phyloP scores from a whole-genome alignment of 2,329 filamentous ascomycete species.

The Penicillium glabrum region DNA sequence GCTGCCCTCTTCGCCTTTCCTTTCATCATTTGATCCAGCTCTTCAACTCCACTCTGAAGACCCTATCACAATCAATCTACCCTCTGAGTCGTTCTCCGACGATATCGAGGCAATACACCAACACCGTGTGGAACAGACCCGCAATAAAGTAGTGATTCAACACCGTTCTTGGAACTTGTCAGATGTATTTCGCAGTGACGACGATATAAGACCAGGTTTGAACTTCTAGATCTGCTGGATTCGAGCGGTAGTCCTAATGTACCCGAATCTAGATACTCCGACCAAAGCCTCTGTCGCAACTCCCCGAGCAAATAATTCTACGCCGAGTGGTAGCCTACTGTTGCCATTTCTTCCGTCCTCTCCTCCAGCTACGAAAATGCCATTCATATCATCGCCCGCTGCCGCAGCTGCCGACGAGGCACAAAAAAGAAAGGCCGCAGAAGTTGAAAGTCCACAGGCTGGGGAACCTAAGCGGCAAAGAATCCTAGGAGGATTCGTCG shows the following conservation, averaged over 20 bases:
- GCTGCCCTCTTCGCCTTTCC: conserved; percentile 38
- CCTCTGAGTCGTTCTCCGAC: conserved; percentile 39
- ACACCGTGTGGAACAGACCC: conserved; percentile 33
- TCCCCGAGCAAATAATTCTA: conserved; percentile 10
- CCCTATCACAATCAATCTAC: conserved; percentile 20
- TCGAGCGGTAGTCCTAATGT: neutral
- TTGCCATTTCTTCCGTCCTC: conserved; percentile 32
- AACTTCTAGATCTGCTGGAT: neutral
- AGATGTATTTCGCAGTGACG: conserved; percentile 45
- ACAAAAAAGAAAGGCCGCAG: conserved; percentile 43
- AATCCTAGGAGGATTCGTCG: conserved; percentile 43
- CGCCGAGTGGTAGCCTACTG: conserved; percentile 13
- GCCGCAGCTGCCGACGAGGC: conserved; percentile 35
- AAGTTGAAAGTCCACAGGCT: conserved; percentile 23
- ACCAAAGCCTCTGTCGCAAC: conserved; percentile 26
- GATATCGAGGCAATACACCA: conserved; percentile 41
- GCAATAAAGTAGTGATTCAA: conserved; percentile 43
- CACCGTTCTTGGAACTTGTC: conserved; percentile 44
- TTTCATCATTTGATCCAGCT: conserved; percentile 54
- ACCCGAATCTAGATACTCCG: conserved; percentile 34
- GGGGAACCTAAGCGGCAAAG: conserved; percentile 41
- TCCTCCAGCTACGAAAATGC: conserved; percentile 36
- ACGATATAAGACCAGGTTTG: conserved; percentile 39
- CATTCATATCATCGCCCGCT: conserved; percentile 43
- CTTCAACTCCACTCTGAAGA: conserved; percentile 50